Conservation (phyloP, 495 filamentous ascomycete genomes). For the Neurospora cerealis region DNA sequence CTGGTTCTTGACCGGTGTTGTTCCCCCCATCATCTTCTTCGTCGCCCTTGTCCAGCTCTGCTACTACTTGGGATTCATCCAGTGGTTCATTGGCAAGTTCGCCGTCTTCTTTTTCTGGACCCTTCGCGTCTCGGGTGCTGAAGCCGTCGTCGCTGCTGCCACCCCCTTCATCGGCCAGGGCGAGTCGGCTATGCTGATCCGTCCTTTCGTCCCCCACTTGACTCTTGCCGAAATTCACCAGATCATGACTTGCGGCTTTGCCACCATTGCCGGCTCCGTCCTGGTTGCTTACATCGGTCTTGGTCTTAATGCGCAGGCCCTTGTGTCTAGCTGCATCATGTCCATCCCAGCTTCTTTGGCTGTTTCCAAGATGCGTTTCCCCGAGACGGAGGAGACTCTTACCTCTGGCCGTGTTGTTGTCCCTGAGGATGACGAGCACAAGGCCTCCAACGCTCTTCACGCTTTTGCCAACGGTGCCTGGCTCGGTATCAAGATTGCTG, state of each 20-base stretch:
- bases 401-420: conserved; percentile 70
- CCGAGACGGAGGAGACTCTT: conserved; percentile 75
- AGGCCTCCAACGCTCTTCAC: conserved; percentile 67
- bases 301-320: conserved; percentile 70
- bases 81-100: conserved; percentile 82
- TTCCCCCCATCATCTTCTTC: conserved; percentile 89
- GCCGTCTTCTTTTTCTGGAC: conserved; percentile 86
- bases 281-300: conserved; percentile 72
- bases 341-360: conserved; percentile 82
- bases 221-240: conserved; percentile 84
- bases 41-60: conserved; percentile 74
- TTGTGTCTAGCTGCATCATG: conserved; percentile 93
- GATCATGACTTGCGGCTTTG: conserved; percentile 68
- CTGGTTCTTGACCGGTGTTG: conserved; percentile 64
- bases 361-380: conserved; percentile 77
- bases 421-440: conserved; percentile 63
- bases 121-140: conserved; percentile 83
- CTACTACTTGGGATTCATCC: conserved; percentile 66
- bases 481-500: conserved; percentile 80
- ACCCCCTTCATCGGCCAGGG: conserved; percentile 92
- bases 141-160: conserved; percentile 87
- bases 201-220: conserved; percentile 72
- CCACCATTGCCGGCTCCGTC: conserved; percentile 60
- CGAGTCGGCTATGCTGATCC: conserved; percentile 86
- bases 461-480: conserved; percentile 82